These are phyloP conservation scores for Pelagomonas calceolata DNA, from an alignment of 108 stramenopile species.

Conservation along the genomic window DNA sequence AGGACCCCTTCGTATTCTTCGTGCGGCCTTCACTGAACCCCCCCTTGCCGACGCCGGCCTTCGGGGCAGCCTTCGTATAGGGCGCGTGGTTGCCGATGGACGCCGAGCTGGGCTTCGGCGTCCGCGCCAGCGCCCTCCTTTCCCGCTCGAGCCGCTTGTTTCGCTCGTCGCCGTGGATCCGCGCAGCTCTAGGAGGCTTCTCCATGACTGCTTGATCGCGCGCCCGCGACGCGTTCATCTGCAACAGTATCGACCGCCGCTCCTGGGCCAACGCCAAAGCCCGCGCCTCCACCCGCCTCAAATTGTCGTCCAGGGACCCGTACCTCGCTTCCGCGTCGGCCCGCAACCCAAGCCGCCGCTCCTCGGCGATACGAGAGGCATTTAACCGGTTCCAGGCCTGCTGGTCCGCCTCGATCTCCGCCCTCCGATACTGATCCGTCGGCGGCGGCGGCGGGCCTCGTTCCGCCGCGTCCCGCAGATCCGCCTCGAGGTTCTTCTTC, in stretches of 20 bases:
- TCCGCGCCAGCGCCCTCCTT: too few species aligned
- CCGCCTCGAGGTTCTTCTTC: background rate
- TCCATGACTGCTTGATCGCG: background rate
- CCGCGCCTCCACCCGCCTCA: background rate
- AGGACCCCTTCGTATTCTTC: too few species aligned
- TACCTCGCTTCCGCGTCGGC: background rate
- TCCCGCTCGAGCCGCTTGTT: too few species aligned
- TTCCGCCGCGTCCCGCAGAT: too few species aligned
- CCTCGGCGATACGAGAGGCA: background rate
- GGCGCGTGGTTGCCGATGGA: too few species aligned
- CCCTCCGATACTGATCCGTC: background rate
- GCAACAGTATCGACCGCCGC: background rate
- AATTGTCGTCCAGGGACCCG: background rate
- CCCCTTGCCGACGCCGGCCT: too few species aligned
- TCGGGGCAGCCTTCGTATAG: too few species aligned
- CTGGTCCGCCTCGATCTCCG: background rate
- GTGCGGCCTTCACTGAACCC: too few species aligned
- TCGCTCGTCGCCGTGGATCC: too few species aligned
- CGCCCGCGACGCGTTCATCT: background rate
- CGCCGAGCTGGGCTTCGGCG: too few species aligned
- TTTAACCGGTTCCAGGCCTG: background rate
- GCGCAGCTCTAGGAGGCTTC: too few species aligned
- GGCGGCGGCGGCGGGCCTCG: background rate
- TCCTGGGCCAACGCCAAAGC: background rate
- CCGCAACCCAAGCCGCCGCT: too few species aligned